Evolutionary conservation across 495 filamentous ascomycete species (phyloP).

Genomic region (Amorphotheca resinae): DNA sequence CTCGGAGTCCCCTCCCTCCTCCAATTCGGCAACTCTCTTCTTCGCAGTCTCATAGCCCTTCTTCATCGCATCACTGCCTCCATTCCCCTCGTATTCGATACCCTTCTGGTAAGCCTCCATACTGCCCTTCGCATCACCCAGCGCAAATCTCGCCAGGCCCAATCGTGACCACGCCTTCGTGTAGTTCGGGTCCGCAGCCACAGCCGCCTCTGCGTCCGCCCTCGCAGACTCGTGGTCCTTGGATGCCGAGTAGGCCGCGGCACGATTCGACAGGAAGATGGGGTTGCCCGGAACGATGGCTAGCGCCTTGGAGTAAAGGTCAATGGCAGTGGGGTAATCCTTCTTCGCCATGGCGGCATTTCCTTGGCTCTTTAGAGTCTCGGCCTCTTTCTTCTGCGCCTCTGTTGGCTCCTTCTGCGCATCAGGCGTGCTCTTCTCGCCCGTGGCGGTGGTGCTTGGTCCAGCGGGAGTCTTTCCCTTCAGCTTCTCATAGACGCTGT

Average conservation of each 20-base stretch:
- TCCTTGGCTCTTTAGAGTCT: constrained; percentile 77
- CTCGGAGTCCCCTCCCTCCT: constrained; percentile 36
- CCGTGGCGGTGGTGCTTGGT: constrained; percentile 19
- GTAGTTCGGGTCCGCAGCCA: constrained; percentile 76
- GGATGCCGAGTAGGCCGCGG: constrained; percentile 73
- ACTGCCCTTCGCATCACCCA: constrained; percentile 76
- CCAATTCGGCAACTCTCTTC: constrained; percentile 64
- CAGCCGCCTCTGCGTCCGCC: constrained; percentile 78
- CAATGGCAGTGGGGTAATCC: constrained; percentile 71
- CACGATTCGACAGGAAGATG: constrained; percentile 95
- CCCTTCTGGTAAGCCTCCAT: constrained; percentile 93
- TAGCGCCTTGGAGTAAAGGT: constrained; percentile 74
- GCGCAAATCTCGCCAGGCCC: constrained; percentile 77
- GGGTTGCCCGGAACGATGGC: constrained; percentile 71
- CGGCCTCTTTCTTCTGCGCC: constrained; percentile 59
- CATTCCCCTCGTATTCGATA: constrained; percentile 87
- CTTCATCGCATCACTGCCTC: constrained; percentile 81
- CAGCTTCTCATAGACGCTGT: constrained; percentile 90
- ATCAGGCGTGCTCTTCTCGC: constrained; percentile 22
- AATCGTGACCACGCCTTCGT: constrained; percentile 93
- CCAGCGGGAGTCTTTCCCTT: constrained; percentile 50
- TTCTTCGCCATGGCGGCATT: constrained; percentile 90
- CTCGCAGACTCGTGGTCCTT: constrained; percentile 71
- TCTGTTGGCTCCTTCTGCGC: constrained; percentile 30
- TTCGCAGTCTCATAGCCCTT: constrained; percentile 88